A percentile compares a stretch with the other conserved stretches of the same genome.
Conservation (phyloP, 352 stramenopile species). For the Phytophthora pistaciae region DNA sequence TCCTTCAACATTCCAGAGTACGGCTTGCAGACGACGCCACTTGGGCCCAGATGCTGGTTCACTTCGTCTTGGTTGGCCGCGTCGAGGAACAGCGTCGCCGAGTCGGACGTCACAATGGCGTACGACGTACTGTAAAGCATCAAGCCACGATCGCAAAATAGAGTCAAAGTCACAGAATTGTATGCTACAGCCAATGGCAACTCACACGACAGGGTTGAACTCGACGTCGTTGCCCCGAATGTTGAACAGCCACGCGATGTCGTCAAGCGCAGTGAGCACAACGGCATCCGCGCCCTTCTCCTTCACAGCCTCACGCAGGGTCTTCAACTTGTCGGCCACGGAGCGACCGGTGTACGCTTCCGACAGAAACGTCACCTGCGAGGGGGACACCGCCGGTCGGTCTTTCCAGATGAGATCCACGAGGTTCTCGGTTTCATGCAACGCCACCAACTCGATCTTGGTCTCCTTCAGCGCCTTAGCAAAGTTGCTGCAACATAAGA, state of each 20-base stretch:
- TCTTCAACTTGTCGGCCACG: slow-evolving; percentile 92
- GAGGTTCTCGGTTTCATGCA: slow-evolving; percentile 92
- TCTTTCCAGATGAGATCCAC: slow-evolving; percentile 96
- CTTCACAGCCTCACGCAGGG: slow-evolving; percentile 83
- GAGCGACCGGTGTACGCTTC: slow-evolving; percentile 94
- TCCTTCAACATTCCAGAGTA: slow-evolving; percentile 63
- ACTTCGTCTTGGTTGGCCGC: slow-evolving; percentile 74
- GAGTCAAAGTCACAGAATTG: slow-evolving; percentile 3
- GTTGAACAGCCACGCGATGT: slow-evolving; percentile 99
- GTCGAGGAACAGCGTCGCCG: slow-evolving; percentile 94
- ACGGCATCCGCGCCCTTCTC: slow-evolving; percentile 93
- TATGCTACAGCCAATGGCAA: slow-evolving; percentile 16
- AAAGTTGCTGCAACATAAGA: slow-evolving; percentile 52
- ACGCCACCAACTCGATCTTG: slow-evolving; percentile 72
- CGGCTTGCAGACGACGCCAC: slow-evolving; percentile 69
- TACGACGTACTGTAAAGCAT: slow-evolving; percentile 85
- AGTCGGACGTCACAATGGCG: slow-evolving; percentile 91
- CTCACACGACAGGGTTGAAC: slow-evolving; percentile 98
- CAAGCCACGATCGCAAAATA: slow-evolving; percentile 3
- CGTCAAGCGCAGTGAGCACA: slow-evolving; percentile 96
- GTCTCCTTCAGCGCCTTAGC: slow-evolving; percentile 75
- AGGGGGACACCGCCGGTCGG: slow-evolving; percentile 74
- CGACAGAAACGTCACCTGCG: slow-evolving; percentile 92
- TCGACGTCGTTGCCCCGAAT: slow-evolving; percentile 97
- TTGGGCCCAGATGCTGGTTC: slow-evolving; percentile 50